phyloP scores from a whole-genome alignment of 441 rosid species.

The Syzygium malaccense region DNA sequence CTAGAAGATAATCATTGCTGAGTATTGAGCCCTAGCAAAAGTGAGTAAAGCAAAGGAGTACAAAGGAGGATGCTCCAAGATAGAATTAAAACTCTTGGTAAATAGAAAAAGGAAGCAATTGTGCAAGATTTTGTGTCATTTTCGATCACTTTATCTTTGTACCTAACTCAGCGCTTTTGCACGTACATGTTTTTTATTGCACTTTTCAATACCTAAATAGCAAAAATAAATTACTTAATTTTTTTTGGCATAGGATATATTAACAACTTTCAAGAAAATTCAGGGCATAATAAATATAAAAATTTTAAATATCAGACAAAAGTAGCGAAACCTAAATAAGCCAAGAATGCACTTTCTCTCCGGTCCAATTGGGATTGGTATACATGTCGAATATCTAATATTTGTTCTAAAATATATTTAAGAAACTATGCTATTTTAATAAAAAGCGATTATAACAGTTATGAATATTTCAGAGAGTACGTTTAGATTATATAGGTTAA shows the following conservation, averaged over 20 bases:
- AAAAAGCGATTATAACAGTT: not conserved
- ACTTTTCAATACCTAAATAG: not conserved
- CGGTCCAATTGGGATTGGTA: not conserved
- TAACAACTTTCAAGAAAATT: not conserved
- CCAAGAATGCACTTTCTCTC: not conserved
- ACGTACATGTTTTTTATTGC: not conserved
- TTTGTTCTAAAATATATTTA: not conserved
- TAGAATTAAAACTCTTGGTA: not conserved
- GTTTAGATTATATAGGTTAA: not conserved
- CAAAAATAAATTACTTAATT: not conserved
- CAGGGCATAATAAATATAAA: not conserved
- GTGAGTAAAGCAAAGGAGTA: not conserved
- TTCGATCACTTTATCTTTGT: not conserved
- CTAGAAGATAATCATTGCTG: not conserved
- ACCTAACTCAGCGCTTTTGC: not conserved
- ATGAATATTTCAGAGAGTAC: not conserved
- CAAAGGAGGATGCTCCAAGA: not conserved
- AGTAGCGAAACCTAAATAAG: not conserved
- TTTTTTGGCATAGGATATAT: not conserved
- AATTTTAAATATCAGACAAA: not conserved
- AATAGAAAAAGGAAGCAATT: not conserved
- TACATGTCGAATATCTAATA: not conserved
- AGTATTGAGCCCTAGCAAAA: not conserved
- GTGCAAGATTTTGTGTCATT: not conserved
- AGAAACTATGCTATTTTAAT: not conserved